Conservation (phyloP, 352 stramenopile genomes). For the Achlya hypogyna region DNA sequence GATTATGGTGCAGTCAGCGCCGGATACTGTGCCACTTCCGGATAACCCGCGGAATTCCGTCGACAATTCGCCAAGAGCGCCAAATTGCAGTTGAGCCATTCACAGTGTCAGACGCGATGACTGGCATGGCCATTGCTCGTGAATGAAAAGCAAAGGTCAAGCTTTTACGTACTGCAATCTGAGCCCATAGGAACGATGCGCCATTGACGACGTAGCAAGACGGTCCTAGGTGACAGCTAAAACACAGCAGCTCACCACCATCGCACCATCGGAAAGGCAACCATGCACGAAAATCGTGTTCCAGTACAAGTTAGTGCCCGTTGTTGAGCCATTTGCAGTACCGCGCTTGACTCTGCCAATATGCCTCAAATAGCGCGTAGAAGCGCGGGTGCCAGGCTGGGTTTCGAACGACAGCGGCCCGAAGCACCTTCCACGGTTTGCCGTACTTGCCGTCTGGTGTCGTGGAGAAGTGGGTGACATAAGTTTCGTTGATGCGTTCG, state of each 20-base stretch:
- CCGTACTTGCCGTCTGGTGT: constrained; percentile 1
- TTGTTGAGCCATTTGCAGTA: constrained; percentile 2
- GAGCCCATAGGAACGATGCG: too few species aligned
- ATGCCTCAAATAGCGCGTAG: constrained; percentile 12
- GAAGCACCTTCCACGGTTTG: constrained; percentile 29
- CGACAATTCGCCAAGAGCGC: neutral
- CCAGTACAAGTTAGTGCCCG: neutral
- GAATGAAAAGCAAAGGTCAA: neutral
- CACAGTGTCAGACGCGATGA: neutral
- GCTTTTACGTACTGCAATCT: too few species aligned
- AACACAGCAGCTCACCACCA: too few species aligned
- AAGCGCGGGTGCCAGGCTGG: neutral
- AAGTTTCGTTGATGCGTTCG: constrained; percentile 4
- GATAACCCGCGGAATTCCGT: neutral
- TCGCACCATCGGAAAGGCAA: neutral
- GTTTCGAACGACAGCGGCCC: constrained; percentile 38
- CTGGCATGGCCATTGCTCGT: neutral
- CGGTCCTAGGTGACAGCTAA: too few species aligned
- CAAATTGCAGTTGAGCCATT: neutral
- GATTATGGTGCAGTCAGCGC: neutral
- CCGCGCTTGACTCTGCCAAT: constrained; percentile 1
- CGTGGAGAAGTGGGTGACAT: constrained; percentile 4
- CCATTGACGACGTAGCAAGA: too few species aligned
- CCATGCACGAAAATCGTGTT: neutral
- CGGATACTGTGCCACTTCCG: neutral